Base-by-base conservation (phyloP, 75 land plant genomes). In the Cryptomeria japonica region DNA sequence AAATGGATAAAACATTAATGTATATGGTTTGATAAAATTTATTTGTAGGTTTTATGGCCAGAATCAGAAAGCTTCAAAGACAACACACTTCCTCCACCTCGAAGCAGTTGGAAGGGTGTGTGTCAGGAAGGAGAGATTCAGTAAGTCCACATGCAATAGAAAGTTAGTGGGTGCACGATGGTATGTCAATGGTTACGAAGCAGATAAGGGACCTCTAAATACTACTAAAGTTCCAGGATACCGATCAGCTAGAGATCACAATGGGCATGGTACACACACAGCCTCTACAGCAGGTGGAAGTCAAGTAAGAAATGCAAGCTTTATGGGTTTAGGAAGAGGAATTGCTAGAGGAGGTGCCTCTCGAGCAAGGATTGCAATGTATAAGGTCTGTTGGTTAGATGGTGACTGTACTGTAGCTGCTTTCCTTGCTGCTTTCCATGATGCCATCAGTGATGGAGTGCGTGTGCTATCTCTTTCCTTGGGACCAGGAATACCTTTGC, bases 221-320 rank as follows among this genome's bases (percentile, higher is more conserved):
- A 44, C 85, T 7, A 64, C 83, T 10, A 51, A 39, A 28, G 83
- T 42, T 19, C 85, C 73, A 10, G 93, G 93, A 38, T 94, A 70
- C 64, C 75, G 91, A 2, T 96, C 97, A 8, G 79, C 97, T 0
- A 80, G 97, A 12, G 97, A 95, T 87, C 84, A 64, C 22, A 84
- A 88, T 5, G 97, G 97, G 4, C 97, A 96, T 77, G 97, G 97
- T 22, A 95, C 94, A 0, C 97, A 96, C 93, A 93, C 94, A 14
- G 87, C 93, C 0, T 93, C 95, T 4, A 96, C 94, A 14, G 94
- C 93, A 11, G 95, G 72, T 3, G 97, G 96, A 28, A 79, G 88
- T 10, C 32, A 84, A 5, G 93, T 89, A 0, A 58, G 34, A 6
- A 77, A 85, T n/a, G 92, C 86, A 2, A 89, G 87, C 68, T 91